Evolutionary conservation across 345 rosid genomes (phyloP), one percentile per base, ranked within the genome.

Genomic region (Gossypium longicalyx): DNA sequence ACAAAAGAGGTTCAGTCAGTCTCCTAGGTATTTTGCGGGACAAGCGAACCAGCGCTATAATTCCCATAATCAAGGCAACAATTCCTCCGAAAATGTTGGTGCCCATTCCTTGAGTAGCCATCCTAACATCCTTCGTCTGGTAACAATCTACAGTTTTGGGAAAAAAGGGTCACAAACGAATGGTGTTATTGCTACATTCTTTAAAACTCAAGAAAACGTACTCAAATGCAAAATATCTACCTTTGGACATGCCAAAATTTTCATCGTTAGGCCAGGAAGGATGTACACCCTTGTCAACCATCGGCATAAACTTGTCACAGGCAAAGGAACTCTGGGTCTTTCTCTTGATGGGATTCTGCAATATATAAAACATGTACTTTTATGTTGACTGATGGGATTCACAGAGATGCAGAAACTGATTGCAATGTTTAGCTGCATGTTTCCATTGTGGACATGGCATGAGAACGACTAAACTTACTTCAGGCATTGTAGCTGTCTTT

Each of bases 21-120:
- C 74, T 91, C 54, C 82, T 77, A 17, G 97, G 93, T 86, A 88
- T 75, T 83, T 80, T 86, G 43, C 84, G 80, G 15, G 92, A 80
- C 72, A 89, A 59, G 53, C 91, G 89, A 78, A 90, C 75, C 82
- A 91, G 73, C 61, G 97, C 77, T 17, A 87, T 83, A 16, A 92
- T 76, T 43, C 92, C 97, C 87, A 85, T 88, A 4, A 89, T 34
- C 12, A 91, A 66, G 12, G 94, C 86, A 90, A 90, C 67, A 22
- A 94, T 20, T 29, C 94, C 83, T 1, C 84, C 82, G 13, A 89
- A 67, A 19, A 89, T 15, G 17, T 67, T 77, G 73, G 61, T 76
- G 70, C 78, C 58, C 12, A 77, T 27, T 60, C 76, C 80, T 12
- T 70, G 81, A 17, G 73, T 67, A 34, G 71, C 62, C 72, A 70